These are phyloP conservation scores for Talaromyces marneffei DNA, from an alignment of 2,329 filamentous ascomycete genomes.

Conservation along the genomic window DNA sequence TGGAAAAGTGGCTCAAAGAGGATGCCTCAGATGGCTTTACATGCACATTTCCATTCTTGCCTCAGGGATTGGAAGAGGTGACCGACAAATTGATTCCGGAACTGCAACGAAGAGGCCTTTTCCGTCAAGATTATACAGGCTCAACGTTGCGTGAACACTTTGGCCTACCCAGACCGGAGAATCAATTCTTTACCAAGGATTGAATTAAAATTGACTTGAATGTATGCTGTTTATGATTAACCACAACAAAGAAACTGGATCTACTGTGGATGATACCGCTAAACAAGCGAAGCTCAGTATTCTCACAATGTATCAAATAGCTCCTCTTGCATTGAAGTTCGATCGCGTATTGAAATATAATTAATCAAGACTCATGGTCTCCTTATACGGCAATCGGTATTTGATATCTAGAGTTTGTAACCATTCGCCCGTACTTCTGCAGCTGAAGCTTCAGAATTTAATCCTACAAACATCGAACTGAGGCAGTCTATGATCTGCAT, in stretches of 20 bases:
- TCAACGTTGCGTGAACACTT: conserved; percentile 51
- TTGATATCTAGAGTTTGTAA: too few relatives aligned
- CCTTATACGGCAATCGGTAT: too few relatives aligned
- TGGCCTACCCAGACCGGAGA: conserved; percentile 45
- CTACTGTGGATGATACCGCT: not conserved
- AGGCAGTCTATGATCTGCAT: too few relatives aligned
- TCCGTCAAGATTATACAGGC: conserved; percentile 49
- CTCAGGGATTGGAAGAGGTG: conserved; percentile 48
- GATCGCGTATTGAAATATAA: too few relatives aligned
- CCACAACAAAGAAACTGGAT: not conserved
- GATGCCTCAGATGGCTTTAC: conserved; percentile 51
- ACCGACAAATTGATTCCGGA: conserved; percentile 45
- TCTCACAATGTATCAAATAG: too few relatives aligned
- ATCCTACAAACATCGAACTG: too few relatives aligned
- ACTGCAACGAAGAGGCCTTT: conserved; percentile 47
- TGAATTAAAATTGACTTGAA: not conserved
- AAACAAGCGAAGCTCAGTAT: too few relatives aligned
- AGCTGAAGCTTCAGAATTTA: too few relatives aligned
- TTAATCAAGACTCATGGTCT: too few relatives aligned
- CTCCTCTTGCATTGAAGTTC: too few relatives aligned
- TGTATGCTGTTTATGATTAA: not conserved
- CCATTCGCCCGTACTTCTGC: too few relatives aligned
- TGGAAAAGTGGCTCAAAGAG: conserved; percentile 44
- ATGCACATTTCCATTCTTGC: conserved; percentile 46
- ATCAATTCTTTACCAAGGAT: conserved; percentile 30